Conservation (phyloP, 169 alveolate species). For the Neospora caninum region DNA sequence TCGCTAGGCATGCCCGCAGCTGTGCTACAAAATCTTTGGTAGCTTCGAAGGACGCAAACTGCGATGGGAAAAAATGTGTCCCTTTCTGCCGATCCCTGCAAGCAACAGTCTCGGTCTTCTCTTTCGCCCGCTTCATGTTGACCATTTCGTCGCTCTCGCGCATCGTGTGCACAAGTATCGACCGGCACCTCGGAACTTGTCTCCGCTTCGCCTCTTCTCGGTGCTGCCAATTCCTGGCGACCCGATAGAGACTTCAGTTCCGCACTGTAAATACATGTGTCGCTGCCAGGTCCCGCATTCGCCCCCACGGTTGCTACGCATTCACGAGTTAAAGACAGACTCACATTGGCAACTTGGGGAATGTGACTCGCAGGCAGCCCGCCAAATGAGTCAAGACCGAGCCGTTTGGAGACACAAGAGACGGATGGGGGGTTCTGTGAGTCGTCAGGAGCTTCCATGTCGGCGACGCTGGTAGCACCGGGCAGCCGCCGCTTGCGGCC, state of each 20-base stretch:
- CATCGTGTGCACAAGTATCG: neutral
- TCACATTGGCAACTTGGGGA: no score
- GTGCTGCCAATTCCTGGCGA: neutral
- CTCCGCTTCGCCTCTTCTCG: neutral
- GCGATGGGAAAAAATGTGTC: neutral
- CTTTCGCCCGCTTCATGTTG: neutral
- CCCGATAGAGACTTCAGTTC: neutral
- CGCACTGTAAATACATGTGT: neutral
- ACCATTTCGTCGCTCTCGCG: neutral
- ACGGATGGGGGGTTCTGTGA: no score
- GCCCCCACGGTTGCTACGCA: no score
- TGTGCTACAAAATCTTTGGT: slow-evolving; percentile 46
- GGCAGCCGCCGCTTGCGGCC: neutral
- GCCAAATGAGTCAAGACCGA: no score
- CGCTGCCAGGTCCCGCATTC: no score
- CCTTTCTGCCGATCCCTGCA: neutral
- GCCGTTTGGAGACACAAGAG: no score
- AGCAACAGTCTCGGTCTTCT: neutral
- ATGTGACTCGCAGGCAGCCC: no score
- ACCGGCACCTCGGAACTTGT: neutral
- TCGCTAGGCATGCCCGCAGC: neutral
- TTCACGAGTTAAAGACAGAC: no score
- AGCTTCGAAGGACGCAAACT: slow-evolving; percentile 54
- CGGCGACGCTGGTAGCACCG: neutral
- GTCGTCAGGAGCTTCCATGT: neutral